Evolutionary conservation across 1,139 yeast species (phyloP), one percentile per base, ranked within the genome.

Genomic region (Sugiyamaella sp.): DNA sequence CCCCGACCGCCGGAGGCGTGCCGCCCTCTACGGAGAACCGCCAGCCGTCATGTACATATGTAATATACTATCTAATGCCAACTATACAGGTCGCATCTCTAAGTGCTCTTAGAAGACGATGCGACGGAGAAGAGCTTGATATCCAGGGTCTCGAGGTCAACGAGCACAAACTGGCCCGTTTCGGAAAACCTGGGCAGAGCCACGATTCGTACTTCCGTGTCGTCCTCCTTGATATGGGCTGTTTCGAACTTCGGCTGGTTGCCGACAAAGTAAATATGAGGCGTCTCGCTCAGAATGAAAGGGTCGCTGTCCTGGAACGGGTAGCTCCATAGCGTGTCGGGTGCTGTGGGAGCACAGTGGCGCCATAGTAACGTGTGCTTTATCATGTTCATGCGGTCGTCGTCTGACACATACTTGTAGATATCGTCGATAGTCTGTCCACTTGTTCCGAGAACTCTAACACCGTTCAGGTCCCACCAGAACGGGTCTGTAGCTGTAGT

Each of bases 291-390:
- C 32, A 93, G 67, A 2, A 89, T 78, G 69, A 93, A 90, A 1
- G 98, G 98, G 69, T 95, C 99, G 3, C 67, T 64, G 42, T 84
- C 81, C n/a, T 80, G 79, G 65, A 78, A 91, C 0, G 99, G 98
- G 63, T 89, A 90, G 60, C 96, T 60, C 64, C 74, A 87, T 43
- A 93, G 73, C 0, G 99, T 95, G 65, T 93, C 99, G 0, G 99
- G 99, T 0, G 97, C 96, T 0, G 98, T 90, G 1, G 99, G 99
- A 0, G 89, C 85, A 37, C 89, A 75, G 63, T 89, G 89, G 62
- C 89, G 93, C 96, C 97, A 93, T 51, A 76, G 73, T 39, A 95
- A 68, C 1, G 88, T 85, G 5, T 83, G 77, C 60, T 84, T 86
- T 75, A 90, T 78, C 60, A 89, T 73, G 21, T 79, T 77, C 14